Percentiles rank a stretch among this genome's conserved stretches.
phyloP scores from a whole-genome alignment of 345 rosid species.

The Streptanthus diversifolius region DNA sequence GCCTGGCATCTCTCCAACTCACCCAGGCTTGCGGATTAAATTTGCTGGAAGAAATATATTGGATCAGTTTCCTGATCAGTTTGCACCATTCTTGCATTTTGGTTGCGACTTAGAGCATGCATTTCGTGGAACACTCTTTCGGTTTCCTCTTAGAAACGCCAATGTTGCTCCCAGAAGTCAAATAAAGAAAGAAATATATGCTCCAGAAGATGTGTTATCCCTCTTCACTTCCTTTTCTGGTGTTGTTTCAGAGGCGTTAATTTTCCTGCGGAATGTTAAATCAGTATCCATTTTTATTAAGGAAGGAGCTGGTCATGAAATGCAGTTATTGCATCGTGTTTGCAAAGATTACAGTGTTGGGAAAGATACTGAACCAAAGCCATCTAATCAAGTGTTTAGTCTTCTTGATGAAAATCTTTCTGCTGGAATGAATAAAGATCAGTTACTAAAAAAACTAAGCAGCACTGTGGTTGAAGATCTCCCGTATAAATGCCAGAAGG shows the following conservation, averaged over 20 bases:
- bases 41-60: conserved; percentile 78
- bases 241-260: conserved; percentile 72
- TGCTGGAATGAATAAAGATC: conserved; percentile 72
- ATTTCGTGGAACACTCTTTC: conserved; percentile 91
- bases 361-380: conserved; percentile 47
- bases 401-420: conserved; percentile 52
- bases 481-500: conserved; percentile 69
- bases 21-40: conserved; percentile 92
- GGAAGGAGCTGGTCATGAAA: conserved; percentile 75
- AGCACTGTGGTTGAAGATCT: conserved; percentile 51
- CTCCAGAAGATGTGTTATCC: conserved; percentile 80
- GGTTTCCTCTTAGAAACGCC: conserved; percentile 85
- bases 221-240: conserved; percentile 76
- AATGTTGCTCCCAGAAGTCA: conserved; percentile 71
- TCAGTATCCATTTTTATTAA: conserved; percentile 65
- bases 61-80: conserved; percentile 97
- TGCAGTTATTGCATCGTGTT: conserved; percentile 77
- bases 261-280: conserved; percentile 82
- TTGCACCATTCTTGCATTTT: conserved; percentile 87
- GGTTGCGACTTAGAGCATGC: conserved; percentile 84
- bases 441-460: conserved; percentile 63
- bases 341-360: conserved; percentile 52
- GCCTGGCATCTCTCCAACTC: conserved; percentile 95
- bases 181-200: conserved; percentile 79
- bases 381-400: conserved; percentile 50